A percentile compares a stretch with the other conserved stretches of the same genome.
These are phyloP conservation scores for Mycena belliarum DNA, from an alignment of 768 basidiomycete species.

Conservation along the genomic window DNA sequence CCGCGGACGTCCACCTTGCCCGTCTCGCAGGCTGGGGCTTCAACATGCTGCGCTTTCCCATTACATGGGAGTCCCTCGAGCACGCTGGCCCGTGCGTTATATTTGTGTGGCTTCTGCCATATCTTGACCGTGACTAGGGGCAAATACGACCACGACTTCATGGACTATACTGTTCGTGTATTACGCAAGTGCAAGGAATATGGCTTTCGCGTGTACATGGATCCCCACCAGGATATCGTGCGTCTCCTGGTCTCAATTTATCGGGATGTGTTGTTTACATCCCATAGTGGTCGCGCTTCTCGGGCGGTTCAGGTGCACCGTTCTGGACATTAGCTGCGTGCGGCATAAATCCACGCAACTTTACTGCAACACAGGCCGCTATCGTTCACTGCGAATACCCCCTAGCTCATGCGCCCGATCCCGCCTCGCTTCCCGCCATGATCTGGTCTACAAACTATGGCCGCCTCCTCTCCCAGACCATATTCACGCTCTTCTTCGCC, in stretches of 20 bases:
- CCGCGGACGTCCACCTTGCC: slow-evolving; percentile 81
- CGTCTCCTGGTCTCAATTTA: slow-evolving; percentile 32
- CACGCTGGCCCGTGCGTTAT: slow-evolving; percentile 89
- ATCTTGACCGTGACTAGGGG: slow-evolving; percentile 50
- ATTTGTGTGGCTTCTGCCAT: not conserved
- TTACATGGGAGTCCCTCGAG: slow-evolving; percentile 96
- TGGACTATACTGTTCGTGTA: slow-evolving; percentile 87
- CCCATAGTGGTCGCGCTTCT: slow-evolving; percentile 91
- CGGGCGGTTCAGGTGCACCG: slow-evolving; percentile 92
- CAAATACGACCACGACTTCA: slow-evolving; percentile 86
- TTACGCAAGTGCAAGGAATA: slow-evolving; percentile 90
- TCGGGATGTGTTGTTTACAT: not conserved
- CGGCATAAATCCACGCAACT: slow-evolving; percentile 83
- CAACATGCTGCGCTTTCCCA: slow-evolving; percentile 77
- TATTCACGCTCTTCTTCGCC: slow-evolving; percentile 95
- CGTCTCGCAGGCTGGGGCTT: slow-evolving; percentile 94
- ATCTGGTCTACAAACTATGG: slow-evolving; percentile 97
- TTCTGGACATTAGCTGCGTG: slow-evolving; percentile 92
- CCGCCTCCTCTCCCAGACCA: slow-evolving; percentile 80
- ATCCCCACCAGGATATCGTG: slow-evolving; percentile 95
- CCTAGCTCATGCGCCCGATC: slow-evolving; percentile 57
- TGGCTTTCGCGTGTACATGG: slow-evolving; percentile 90
- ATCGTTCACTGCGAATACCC: slow-evolving; percentile 92
- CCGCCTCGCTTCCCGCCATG: slow-evolving; percentile 85
- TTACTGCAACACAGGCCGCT: slow-evolving; percentile 84